Conservation (phyloP, 1,139 yeast genomes). For the Arxiozyma telluris region DNA sequence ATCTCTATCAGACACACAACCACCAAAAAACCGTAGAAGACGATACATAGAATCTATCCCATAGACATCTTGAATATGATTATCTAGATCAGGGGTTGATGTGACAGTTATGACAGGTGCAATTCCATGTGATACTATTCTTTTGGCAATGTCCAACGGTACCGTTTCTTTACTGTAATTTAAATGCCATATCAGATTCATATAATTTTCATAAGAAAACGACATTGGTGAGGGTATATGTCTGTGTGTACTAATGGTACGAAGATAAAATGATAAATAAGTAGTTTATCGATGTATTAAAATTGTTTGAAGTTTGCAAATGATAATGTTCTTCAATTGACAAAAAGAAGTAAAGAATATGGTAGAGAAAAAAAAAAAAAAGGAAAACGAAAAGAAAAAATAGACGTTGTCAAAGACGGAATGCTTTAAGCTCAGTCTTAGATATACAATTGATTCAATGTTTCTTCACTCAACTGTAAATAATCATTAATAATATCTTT, state of each 20-base stretch:
- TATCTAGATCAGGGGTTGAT: constrained; percentile 23
- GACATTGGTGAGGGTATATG: constrained; percentile 1
- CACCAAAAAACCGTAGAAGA: constrained; percentile 28
- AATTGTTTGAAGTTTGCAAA: too few relatives aligned
- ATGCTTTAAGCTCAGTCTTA: too few relatives aligned
- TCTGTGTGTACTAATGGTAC: not conserved
- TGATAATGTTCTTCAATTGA: not conserved
- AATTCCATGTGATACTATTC: constrained; percentile 27
- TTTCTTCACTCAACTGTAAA: too few relatives aligned
- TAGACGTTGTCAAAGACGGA: too few relatives aligned
- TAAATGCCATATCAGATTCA: constrained; percentile 25
- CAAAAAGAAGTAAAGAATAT: too few relatives aligned
- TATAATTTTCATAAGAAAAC: constrained; percentile 26
- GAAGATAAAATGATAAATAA: not conserved
- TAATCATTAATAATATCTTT: too few relatives aligned
- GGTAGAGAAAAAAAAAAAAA: too few relatives aligned
- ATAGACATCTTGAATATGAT: constrained; percentile 22
- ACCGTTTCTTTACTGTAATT: constrained; percentile 22
- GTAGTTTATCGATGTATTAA: not conserved
- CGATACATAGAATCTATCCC: constrained; percentile 25
- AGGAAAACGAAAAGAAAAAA: too few relatives aligned
- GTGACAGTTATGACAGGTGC: constrained; percentile 30
- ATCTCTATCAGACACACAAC: constrained; percentile 31
- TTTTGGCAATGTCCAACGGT: constrained; percentile 28
- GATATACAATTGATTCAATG: too few relatives aligned